Base-by-base conservation (phyloP, 495 filamentous ascomycete genomes). In the Rhypophila decipiens region DNA sequence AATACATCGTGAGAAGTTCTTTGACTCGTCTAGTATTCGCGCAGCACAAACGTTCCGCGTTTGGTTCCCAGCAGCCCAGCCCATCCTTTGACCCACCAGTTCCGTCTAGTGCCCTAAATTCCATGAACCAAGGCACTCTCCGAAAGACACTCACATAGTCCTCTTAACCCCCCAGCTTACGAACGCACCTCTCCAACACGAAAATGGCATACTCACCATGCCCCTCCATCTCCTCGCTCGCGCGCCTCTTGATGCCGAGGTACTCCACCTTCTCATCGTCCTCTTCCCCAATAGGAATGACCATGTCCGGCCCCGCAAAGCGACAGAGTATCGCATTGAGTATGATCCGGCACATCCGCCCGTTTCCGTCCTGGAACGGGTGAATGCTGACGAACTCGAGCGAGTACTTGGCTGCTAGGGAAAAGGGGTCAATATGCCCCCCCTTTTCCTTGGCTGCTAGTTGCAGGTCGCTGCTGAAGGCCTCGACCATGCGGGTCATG, bases 351-450 rank as follows among this genome's bases (percentile, higher is more conserved):
- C 59, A 68, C 31, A 55, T 53, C 23, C 66, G 49, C 2, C 69
- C 66, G 40, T 72, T 72, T 2, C 63, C 66, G 35, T 71, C 66
- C 2, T 53, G 33, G 36, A 70, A 71, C 2, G 66, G 68, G 43
- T 68, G 66, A 20, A 70, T 65, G 2, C 56, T 50, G 33, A 67
- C 57, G 29, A 72, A 67, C 0, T 52, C 29, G 8, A 63, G 51
- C 2, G 44, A 57, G 38, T 61, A 64, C 35, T 66, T 61, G 1
- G 65, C 39, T 3, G 65, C 63, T 7, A 71, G 31, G 8, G 39
- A 45, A 29, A 64, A 53, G 2, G 64, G 62, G 47, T 70, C 67
- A n/a, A 72, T 33, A 2, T 13, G 31, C 1, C 51, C 46, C 1
- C 13, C 17, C 7, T 34, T 29, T 3, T 39, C 56, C n/a, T n/a